A percentile compares a stretch with the other conserved stretches of the same genome.
Conservation (phyloP, 2,329 filamentous ascomycete genomes). For the Clonostachys rosea region DNA sequence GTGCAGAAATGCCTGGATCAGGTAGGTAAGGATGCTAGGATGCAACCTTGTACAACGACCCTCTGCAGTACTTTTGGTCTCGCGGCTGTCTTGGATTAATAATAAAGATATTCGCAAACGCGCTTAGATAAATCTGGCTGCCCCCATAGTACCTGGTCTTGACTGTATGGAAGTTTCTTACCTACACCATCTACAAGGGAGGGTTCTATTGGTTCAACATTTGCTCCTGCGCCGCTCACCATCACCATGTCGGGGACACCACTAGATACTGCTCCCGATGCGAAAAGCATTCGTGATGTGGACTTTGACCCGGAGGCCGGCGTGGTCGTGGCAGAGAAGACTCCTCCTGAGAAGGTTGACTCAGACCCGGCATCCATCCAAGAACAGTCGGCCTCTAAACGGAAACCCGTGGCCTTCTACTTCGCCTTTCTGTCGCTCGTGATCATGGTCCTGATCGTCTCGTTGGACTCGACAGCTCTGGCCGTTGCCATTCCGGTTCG, state of each 20-base stretch:
- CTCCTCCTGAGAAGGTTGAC: not conserved
- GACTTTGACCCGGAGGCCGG: not conserved
- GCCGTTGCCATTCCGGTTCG: constrained; percentile 12
- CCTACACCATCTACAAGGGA: not conserved
- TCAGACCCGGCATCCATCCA: not conserved
- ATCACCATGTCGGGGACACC: not conserved
- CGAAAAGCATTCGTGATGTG: not conserved
- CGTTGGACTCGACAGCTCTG: constrained; percentile 10
- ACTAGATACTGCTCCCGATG: not conserved
- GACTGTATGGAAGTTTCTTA: not conserved
- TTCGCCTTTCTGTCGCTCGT: constrained; percentile 1
- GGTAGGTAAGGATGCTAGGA: not conserved
- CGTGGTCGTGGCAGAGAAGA: not conserved
- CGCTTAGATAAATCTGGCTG: not conserved
- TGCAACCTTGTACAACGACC: not conserved
- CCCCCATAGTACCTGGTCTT: not conserved
- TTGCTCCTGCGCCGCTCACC: not conserved
- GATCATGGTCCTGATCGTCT: constrained; percentile 4
- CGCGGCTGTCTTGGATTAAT: not conserved
- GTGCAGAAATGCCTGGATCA: not conserved
- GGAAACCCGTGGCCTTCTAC: not conserved
- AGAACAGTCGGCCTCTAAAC: not conserved
- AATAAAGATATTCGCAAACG: not conserved
- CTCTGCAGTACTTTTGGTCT: not conserved
- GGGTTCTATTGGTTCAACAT: not conserved